These are phyloP conservation scores for Heritiera fomes DNA, from an alignment of 345 rosid genomes.

Conservation along the genomic window DNA sequence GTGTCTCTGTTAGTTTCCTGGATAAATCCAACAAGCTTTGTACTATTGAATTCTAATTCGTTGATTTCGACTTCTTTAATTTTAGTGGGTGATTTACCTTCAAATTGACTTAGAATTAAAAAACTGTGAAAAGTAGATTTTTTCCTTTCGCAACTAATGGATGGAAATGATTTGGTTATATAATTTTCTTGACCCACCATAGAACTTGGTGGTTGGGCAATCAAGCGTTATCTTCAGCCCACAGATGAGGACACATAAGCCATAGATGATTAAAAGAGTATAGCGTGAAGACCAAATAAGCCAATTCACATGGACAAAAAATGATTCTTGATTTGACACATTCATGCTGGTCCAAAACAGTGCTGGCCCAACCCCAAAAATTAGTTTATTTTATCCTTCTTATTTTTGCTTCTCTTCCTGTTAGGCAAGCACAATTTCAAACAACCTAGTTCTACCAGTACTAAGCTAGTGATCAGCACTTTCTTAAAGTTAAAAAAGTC, in stretches of 20 bases:
- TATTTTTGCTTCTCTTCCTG: not conserved
- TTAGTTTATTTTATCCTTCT: not conserved
- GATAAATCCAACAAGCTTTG: not conserved
- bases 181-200: not conserved
- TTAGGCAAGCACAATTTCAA: not conserved
- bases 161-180: not conserved
- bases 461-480: too few relatives aligned
- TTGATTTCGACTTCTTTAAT: not conserved
- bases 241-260: not conserved
- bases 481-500: too few relatives aligned
- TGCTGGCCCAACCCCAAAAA: not conserved
- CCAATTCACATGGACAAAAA: not conserved
- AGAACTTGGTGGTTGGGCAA: conserved; percentile 1
- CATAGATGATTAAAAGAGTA: not conserved
- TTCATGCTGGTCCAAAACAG: not conserved
- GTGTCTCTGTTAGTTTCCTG: not conserved
- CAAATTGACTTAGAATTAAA: not conserved
- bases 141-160: not conserved
- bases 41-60: too few relatives aligned
- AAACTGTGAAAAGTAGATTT: not conserved
- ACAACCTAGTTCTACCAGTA: not conserved
- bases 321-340: not conserved
- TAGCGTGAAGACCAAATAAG: not conserved
- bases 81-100: not conserved
- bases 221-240: not conserved